Conservation (phyloP, 2,329 filamentous ascomycete genomes). For the Neoascochyta sp. region DNA sequence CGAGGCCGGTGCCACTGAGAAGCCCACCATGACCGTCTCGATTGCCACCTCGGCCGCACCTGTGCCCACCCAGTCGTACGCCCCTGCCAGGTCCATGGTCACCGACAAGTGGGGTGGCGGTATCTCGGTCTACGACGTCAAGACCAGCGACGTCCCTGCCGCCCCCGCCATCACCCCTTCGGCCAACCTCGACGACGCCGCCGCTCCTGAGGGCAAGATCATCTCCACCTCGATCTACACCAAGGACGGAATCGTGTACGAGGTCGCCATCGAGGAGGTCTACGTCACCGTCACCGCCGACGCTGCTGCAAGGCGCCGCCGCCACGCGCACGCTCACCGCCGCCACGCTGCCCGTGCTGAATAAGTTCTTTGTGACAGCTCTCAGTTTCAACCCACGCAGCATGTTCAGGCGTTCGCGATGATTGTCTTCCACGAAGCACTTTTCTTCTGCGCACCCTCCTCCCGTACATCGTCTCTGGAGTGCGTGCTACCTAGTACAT, state of each 20-base stretch:
- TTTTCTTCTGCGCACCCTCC: conserved; percentile 4
- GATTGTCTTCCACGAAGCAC: not conserved
- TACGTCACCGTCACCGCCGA: conserved; percentile 42
- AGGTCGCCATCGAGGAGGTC: conserved; percentile 45
- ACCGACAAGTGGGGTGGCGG: conserved; percentile 35
- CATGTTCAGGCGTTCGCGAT: not conserved
- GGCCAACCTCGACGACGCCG: conserved; percentile 13
- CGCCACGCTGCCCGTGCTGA: conserved; percentile 12
- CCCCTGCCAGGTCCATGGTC: conserved; percentile 24
- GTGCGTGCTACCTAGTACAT: too few relatives aligned
- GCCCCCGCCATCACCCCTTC: conserved; percentile 24
- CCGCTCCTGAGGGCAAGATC: conserved; percentile 14
- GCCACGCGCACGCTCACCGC: conserved; percentile 23
- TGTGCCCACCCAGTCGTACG: conserved; percentile 36
- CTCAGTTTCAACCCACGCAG: not conserved
- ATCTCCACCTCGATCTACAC: conserved; percentile 44
- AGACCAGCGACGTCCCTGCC: conserved; percentile 2
- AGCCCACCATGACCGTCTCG: conserved; percentile 18
- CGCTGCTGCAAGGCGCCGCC: conserved; percentile 19
- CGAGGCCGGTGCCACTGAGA: conserved; percentile 15
- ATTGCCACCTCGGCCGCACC: conserved; percentile 16
- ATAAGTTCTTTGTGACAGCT: too few relatives aligned
- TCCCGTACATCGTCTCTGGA: not conserved
- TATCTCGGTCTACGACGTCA: conserved; percentile 31
- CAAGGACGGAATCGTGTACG: conserved; percentile 43